These are phyloP conservation scores for Colletotrichum gigasporum DNA, from an alignment of 2,329 filamentous ascomycete genomes.

Conservation along the genomic window DNA sequence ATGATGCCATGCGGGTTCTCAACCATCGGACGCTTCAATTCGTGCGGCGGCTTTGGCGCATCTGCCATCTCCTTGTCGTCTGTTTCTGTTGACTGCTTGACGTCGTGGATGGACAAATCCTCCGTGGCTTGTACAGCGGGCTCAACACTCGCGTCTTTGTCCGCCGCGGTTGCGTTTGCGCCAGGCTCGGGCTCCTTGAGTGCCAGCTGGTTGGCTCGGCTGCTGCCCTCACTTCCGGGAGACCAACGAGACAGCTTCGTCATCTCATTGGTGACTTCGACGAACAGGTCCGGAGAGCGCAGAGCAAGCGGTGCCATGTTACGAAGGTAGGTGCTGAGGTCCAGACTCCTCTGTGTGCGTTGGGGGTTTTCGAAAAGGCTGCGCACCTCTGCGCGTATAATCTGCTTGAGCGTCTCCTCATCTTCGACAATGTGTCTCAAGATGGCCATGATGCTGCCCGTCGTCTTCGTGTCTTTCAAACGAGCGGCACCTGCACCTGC, in stretches of 20 bases:
- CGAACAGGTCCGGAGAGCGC: constrained; percentile 84
- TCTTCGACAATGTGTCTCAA: constrained; percentile 95
- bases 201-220: constrained; percentile 46
- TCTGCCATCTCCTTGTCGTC: constrained; percentile 70
- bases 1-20: constrained; percentile 96
- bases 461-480: constrained; percentile 65
- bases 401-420: constrained; percentile 86
- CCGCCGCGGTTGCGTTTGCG: constrained; percentile 26
- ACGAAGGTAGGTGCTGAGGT: constrained; percentile 78
- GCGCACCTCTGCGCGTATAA: constrained; percentile 91
- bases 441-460: constrained; percentile 80
- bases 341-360: constrained; percentile 64
- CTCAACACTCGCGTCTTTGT: constrained; percentile 43
- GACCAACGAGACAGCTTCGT: constrained; percentile 76
- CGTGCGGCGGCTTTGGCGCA: constrained; percentile 68
- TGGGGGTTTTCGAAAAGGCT: constrained; percentile 72
- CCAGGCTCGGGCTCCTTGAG: constrained; percentile 49
- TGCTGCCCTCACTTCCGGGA: constrained; percentile 44
- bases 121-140: constrained; percentile 56
- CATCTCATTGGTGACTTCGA: constrained; percentile 87
- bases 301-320: constrained; percentile 82
- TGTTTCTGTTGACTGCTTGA: constrained; percentile 69
- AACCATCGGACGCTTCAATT: constrained; percentile 83
- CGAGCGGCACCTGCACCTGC: constrained; percentile 80
- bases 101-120: constrained; percentile 57